Evolutionary conservation across 78 protist species (phyloP), one percentile per base, ranked within the genome.

Genomic region (Mastigamoeba balamuthi): DNA sequence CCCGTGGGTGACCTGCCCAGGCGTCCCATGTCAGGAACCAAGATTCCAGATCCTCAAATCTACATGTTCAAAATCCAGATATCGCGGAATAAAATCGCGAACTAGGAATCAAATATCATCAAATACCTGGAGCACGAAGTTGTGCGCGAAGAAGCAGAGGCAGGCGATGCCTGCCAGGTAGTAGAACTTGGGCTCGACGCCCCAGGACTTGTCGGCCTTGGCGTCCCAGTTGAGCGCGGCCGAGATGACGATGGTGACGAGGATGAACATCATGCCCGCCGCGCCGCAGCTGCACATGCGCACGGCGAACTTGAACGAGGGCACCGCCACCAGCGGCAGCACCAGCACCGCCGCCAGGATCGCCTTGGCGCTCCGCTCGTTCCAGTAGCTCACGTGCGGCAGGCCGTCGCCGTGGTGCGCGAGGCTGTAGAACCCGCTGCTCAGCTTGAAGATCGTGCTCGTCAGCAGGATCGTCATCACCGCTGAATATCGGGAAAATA

Each of bases 71-170:
- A n/a, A n/a, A n/a, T n/a, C n/a, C n/a, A n/a, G n/a, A n/a, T n/a
- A n/a, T n/a, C n/a, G n/a, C n/a, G n/a, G n/a, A n/a, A n/a, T n/a
- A n/a, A n/a, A n/a, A n/a, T n/a, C n/a, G n/a, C n/a, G n/a, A n/a
- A n/a, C n/a, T n/a, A n/a, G n/a, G n/a, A n/a, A n/a, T n/a, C n/a
- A n/a, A n/a, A 1, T 1, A 2, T 72, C 23, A 2, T 36, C 23
- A 3, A 25, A 17, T 2, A 72, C 30, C 29, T 28, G n/a, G 40
- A 35, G 7, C 6, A 72, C 76, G 70, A 72, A 40, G 28, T 72
- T 72, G 58, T 72, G 76, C n/a, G 23, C 30, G 39, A 72, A 72
- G 63, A 72, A 72, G 70, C 58, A 28, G n/a, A 35, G 9, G 70
- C 29, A 27, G 29, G 23, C 29, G n/a, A 72, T 52, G 33, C 76